Evolutionary conservation across 257 asterid species (phyloP), one percentile per base, ranked within the genome.

Genomic region (Linderniella brevidens): DNA sequence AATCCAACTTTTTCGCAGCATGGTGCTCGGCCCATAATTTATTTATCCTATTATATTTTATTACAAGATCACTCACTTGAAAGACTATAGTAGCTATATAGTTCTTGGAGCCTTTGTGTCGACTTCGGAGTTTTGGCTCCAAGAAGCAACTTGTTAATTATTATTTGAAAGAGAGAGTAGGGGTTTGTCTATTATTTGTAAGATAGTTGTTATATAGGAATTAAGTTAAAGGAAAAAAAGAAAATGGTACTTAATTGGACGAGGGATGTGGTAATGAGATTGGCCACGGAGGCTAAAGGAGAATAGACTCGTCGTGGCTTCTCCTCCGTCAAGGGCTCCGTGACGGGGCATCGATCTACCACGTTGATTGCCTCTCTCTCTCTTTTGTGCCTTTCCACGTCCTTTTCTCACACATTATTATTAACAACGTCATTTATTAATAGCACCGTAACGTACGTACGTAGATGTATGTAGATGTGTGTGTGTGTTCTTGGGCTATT

Each of bases 1-100:
- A 87, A 44, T 8, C 93, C 95, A 1, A 80, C 81, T 66, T 83
- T 87, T 59, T 87, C 97, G 50, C 97, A 87, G 52, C 95, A 83
- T 16, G 97, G 93, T 0, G 87, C 68, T 68, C 94, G 73, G 12
- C 85, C 97, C 97, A 86, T 86, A 25, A 25, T 25, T 6, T 25
- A 25, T 25, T 25, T 25, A n/a, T n/a, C n/a, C n/a, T n/a, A n/a
- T n/a, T n/a, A n/a, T n/a, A n/a, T n/a, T n/a, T n/a, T n/a, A 25
- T 25, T 25, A 25, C 32, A 25, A 25, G 32, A 25, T 25, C 32
- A 25, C 32, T 25, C 6, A 25, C 3, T 6, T 6, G 32, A 25
- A 25, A 25, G 32, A 25, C 32, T 25, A 25, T 3, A 25, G n/a
- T 6, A 25, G 6, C 32, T 25, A 25, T 25, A 2, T 25, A 25